Base-by-base conservation (phyloP, 2,329 filamentous ascomycete species). In the Microsporum ferrugineum region DNA sequence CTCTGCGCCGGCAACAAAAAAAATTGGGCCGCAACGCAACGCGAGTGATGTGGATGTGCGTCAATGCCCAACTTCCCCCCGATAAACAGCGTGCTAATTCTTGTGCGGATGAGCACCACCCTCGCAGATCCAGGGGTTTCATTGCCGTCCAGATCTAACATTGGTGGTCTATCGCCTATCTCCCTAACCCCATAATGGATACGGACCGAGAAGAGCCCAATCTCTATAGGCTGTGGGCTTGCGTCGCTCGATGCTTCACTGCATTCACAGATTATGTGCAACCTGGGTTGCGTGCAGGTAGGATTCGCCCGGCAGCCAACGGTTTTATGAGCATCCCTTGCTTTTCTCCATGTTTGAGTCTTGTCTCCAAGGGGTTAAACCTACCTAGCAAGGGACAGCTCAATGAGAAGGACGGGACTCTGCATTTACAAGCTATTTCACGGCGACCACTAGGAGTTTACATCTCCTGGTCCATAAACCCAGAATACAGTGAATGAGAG, bases 11-110 rank as follows among this genome's bases (percentile, higher is more conserved):
- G 38, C 55, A 8, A 38, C 17, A 39, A 38, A 33, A 36, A 56
- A 57, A 17, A 57, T 57, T 57, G 55, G 55, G 55, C 55, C 55
- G 55, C 55, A 57, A 57, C 38, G 23, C 55, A 57, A 57, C 55
- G 55, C 55, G 31, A 38, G 55, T 53, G 49, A 53, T 53, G 49
- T 53, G 49, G 49, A 53, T 53, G 55, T 41, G 55, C 55, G 38
- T 57, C 55, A 57, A 41, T 57, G 55, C 55, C 55, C 55, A 57
- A 57, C 55, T 38, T n/a, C 53, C 45, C 49, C 49, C 49, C 55
- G 38, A 57, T 29, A 33, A 57, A 57, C 55, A 57, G 55, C 17
- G 39, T 27, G 6, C 55, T 27, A 17, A 41, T 27, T 41, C 38
- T 57, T 38, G 55, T 12, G 34, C 34, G 33, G 34, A 41, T 39